Conservation (phyloP, 2,329 filamentous ascomycete genomes). For the Xylaria sp. region DNA sequence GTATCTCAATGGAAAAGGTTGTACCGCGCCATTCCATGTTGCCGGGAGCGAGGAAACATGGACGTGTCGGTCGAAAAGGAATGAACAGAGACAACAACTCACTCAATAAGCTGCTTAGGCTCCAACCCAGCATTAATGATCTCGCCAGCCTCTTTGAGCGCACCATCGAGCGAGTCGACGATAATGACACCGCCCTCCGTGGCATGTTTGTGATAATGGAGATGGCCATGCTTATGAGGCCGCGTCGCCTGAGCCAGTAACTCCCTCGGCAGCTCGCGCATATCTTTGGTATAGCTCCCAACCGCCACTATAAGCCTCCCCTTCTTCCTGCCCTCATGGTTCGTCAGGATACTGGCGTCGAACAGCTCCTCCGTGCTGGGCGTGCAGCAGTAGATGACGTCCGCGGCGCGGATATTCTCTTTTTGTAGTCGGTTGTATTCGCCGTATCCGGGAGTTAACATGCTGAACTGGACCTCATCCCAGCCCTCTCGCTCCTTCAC, state of each 20-base stretch:
- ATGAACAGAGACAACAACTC: slow-evolving; percentile 47
- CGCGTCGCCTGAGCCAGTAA: slow-evolving; percentile 71
- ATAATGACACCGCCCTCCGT: slow-evolving; percentile 73
- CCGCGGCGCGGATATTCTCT: slow-evolving; percentile 75
- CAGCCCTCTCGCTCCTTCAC: slow-evolving; percentile 70
- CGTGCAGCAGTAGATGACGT: slow-evolving; percentile 90
- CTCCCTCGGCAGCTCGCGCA: slow-evolving; percentile 85
- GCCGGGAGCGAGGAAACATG: neutral
- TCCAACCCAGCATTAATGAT: slow-evolving; percentile 80
- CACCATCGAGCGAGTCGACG: slow-evolving; percentile 81
- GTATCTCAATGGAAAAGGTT: neutral
- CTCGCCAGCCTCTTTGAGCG: slow-evolving; percentile 85
- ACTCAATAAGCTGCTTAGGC: slow-evolving; percentile 83
- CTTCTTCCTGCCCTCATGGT: slow-evolving; percentile 73
- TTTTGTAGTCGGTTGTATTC: slow-evolving; percentile 74
- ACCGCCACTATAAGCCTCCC: slow-evolving; percentile 78
- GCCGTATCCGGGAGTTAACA: slow-evolving; percentile 75
- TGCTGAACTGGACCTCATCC: slow-evolving; percentile 72
- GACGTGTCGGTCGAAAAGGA: neutral
- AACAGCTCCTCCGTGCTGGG: slow-evolving; percentile 80
- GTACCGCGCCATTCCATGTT: neutral
- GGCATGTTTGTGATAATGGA: slow-evolving; percentile 74
- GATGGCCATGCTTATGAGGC: slow-evolving; percentile 57
- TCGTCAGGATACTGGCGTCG: slow-evolving; percentile 76
- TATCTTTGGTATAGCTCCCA: slow-evolving; percentile 74